phyloP scores from a whole-genome alignment of 805 yeast genomes.

The Saccharomyces jurei region DNA sequence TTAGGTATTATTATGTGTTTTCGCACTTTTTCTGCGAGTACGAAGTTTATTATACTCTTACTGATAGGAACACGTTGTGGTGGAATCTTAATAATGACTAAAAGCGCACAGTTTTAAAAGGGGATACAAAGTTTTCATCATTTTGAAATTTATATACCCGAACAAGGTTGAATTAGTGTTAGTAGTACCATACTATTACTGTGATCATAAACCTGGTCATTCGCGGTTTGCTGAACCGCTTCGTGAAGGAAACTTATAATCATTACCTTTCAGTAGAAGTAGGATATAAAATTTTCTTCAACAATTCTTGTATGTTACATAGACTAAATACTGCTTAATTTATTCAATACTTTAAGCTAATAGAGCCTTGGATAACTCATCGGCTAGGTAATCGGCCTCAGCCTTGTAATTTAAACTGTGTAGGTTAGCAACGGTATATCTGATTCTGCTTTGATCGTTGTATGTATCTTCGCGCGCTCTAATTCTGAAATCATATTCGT shows the following conservation, averaged over 20 bases:
- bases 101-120: background rate
- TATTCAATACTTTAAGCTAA: conserved; percentile 1
- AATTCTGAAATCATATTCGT: conserved; percentile 65
- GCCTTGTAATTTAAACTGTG: conserved; percentile 45
- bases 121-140: background rate
- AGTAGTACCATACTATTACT: background rate
- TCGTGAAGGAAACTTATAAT: background rate
- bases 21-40: background rate
- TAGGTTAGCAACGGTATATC: conserved; percentile 59
- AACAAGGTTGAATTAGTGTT: background rate
- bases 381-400: conserved; percentile 52
- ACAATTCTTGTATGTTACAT: background rate
- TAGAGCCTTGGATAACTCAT: conserved; percentile 26
- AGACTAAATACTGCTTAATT: background rate
- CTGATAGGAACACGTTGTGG: background rate
- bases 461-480: conserved; percentile 79
- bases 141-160: background rate
- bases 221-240: background rate
- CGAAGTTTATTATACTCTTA: background rate
- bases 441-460: conserved; percentile 66
- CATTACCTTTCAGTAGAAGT: background rate
- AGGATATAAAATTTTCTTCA: background rate
- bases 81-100: background rate
- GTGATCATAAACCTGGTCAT: too few relatives aligned
- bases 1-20: background rate